These are phyloP conservation scores for Alternaria triticina DNA, from an alignment of 2,329 filamentous ascomycete genomes.

Conservation along the genomic window DNA sequence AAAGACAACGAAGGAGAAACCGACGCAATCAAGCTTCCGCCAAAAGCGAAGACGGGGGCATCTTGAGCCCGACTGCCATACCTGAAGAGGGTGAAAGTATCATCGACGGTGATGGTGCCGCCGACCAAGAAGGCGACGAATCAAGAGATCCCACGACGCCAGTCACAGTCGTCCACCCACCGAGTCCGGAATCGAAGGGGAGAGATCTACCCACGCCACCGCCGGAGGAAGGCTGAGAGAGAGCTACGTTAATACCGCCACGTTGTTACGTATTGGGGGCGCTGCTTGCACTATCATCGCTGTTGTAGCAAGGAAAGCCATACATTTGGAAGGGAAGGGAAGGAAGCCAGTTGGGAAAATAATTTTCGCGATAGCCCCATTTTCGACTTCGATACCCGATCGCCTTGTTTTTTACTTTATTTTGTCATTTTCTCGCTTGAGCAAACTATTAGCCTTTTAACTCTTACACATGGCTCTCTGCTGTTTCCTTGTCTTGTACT, in stretches of 20 bases:
- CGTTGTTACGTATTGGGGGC: neutral
- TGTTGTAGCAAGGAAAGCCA: neutral
- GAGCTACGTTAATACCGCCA: neutral
- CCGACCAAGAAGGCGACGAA: slow-evolving; percentile 18
- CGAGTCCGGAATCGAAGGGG: slow-evolving; percentile 42
- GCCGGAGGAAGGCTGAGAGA: slow-evolving; percentile 23
- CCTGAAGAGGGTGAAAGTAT: slow-evolving; percentile 31
- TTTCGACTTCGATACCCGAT: slow-evolving; percentile 13
- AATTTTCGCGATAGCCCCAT: neutral
- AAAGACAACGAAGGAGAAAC: slow-evolving; percentile 72
- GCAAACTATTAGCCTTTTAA: neutral
- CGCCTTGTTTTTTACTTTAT: neutral
- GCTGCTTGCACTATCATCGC: neutral
- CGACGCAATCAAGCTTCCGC: slow-evolving; percentile 51
- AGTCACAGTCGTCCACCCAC: slow-evolving; percentile 46
- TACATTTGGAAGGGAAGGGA: neutral
- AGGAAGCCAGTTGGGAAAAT: neutral
- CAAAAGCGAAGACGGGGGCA: slow-evolving; percentile 39
- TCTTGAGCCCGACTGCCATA: slow-evolving; percentile 45
- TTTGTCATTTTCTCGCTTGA: neutral
- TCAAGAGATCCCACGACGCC: slow-evolving; percentile 29
- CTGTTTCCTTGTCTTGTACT: neutral
- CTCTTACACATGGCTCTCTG: neutral
- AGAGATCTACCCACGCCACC: slow-evolving; percentile 41
- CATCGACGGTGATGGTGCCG: slow-evolving; percentile 9